Evolutionary conservation across 495 filamentous ascomycete genomes (phyloP).

Genomic region (Neurospora sp.): DNA sequence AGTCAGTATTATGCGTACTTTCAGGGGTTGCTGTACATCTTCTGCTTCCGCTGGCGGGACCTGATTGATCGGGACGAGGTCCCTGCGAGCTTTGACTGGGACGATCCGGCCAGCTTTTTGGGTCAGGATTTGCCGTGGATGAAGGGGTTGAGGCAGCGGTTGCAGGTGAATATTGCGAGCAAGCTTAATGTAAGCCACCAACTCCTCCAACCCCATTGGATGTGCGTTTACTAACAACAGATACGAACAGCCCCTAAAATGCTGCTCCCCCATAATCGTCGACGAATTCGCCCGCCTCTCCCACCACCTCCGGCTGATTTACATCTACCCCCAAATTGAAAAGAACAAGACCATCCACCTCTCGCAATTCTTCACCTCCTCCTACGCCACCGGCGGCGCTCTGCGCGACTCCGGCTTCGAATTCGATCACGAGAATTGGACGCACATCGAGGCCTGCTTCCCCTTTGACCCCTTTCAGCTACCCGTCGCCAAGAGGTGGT

Average conservation of each 20-base stretch:
- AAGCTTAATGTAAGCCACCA: constrained; percentile 53
- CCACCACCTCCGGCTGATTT: constrained; percentile 67
- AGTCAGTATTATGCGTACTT: constrained; percentile 75
- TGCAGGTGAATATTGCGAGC: constrained; percentile 67
- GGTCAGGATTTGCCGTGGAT: constrained; percentile 64
- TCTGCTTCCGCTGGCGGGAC: constrained; percentile 97
- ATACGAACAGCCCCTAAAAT: constrained; percentile 59
- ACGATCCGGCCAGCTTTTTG: constrained; percentile 45
- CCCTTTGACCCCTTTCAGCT: constrained; percentile 95
- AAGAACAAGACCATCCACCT: constrained; percentile 78
- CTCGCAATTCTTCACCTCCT: constrained; percentile 42
- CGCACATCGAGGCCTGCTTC: constrained; percentile 84
- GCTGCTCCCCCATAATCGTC: constrained; percentile 89
- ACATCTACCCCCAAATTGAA: constrained; percentile 63
- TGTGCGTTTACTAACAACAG: neutral
- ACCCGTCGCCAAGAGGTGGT: constrained; percentile 73
- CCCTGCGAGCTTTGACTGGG: constrained; percentile 37
- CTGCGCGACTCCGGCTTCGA: constrained; percentile 56
- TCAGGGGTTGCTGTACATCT: constrained; percentile 79
- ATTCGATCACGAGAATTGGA: constrained; percentile 55
- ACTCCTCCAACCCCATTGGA: neutral
- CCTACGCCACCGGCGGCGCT: constrained; percentile 36
- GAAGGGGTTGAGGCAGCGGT: constrained; percentile 55
- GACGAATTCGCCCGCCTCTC: constrained; percentile 81
- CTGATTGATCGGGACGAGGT: constrained; percentile 47